These are phyloP conservation scores for Colletotrichum sp. DNA, from an alignment of 2,329 filamentous ascomycete genomes.

Conservation along the genomic window DNA sequence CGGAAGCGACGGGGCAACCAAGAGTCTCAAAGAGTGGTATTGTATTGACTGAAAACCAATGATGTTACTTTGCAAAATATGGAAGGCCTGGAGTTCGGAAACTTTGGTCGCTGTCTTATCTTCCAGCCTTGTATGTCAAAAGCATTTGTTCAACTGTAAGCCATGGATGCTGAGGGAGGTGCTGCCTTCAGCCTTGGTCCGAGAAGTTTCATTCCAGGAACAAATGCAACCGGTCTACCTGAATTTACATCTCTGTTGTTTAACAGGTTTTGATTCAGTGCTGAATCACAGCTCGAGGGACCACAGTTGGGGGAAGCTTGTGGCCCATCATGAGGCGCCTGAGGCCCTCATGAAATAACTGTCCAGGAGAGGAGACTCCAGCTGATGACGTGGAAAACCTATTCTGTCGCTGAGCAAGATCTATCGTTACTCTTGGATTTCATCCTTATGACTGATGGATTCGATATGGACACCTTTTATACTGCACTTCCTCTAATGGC, in stretches of 20 bases:
- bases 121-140: too few relatives aligned
- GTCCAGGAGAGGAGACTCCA: not conserved
- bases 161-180: not conserved
- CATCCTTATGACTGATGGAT: not conserved
- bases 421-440: not conserved
- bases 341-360: not conserved
- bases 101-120: not conserved
- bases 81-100: not conserved
- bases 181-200: not conserved
- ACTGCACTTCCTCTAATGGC: not conserved
- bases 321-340: rapidly evolving
- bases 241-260: not conserved
- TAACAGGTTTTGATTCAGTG: not conserved
- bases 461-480: rapidly evolving
- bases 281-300: not conserved
- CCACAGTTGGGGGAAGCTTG: not conserved
- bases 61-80: not conserved
- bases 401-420: not conserved
- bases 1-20: not conserved
- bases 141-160: too few relatives aligned
- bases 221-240: not conserved
- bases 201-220: not conserved
- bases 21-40: not conserved
- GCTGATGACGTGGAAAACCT: not conserved
- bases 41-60: not conserved